Base-by-base conservation (phyloP, 2,329 filamentous ascomycete species). In the Xylaria multiplex region DNA sequence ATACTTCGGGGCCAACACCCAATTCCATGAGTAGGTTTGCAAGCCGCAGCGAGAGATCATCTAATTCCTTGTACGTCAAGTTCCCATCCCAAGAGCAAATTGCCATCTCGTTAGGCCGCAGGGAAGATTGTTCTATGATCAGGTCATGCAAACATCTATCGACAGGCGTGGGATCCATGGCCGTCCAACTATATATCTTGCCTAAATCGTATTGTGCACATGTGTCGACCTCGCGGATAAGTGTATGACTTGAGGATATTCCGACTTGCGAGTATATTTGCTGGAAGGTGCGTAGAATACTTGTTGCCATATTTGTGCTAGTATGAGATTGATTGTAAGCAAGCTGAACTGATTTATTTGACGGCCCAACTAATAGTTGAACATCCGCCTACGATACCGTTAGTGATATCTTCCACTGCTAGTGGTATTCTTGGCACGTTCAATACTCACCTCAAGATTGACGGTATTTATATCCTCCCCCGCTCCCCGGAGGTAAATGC, bases 1-100 rank as follows among this genome's bases (percentile, higher is more conserved):
- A 69, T 3, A 69, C 70, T 55, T 77, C 76, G 1, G 76, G 75
- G 9, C 74, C 76, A 53, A 76, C 75, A 32, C 77, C 77, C n/a
- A 76, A 62, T 45, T 64, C 64, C 3, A 75, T 66, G 14, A 79
- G 71, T 24, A 74, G 67, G 24, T 74, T 71, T 6, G 77, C 74
- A 35, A 79, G 64, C 7, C 71, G 64, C 7, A 61, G 52, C 6
- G 68, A 65, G 27, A 69, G 55, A 35, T 62, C 57, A 22, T 71
- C 66, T 19, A 71, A 22, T 35, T 71, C 68, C 30, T 52, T 65
- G 24, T 68, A 68, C 13, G 66, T 68, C 32, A 68, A 43, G n/a
- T 63, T 60, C 11, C 66, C 66, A 37, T 68, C 62, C 66, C 62
- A 66, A 9, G 66, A 68, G 35, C 52, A 59, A 32, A 68, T 59